phyloP scores from a whole-genome alignment of 1,284 basidiomycete species.

The Apiotrichum siamense region DNA sequence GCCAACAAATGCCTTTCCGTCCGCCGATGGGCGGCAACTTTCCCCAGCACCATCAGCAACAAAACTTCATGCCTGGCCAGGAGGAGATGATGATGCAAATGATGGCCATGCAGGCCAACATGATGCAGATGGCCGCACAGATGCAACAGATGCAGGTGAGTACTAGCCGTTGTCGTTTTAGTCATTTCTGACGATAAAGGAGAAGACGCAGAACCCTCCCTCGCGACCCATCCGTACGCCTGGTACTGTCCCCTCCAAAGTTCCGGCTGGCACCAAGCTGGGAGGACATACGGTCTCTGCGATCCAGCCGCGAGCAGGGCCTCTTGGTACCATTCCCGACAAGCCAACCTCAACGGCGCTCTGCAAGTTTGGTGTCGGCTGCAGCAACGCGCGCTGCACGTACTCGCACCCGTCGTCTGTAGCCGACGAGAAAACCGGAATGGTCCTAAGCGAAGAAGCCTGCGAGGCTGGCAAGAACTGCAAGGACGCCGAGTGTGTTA shows the following conservation, averaged over 20 bases:
- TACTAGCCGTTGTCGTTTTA: too few relatives aligned
- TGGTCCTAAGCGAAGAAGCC: slow-evolving; percentile 82
- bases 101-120: slow-evolving; percentile 49
- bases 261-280: slow-evolving; percentile 34
- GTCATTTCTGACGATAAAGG: slow-evolving; percentile 10
- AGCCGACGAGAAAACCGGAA: slow-evolving; percentile 82
- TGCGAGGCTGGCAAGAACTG: slow-evolving; percentile 74
- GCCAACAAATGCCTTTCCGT: not conserved
- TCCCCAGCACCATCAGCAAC: slow-evolving; percentile 13
- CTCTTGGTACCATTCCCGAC: slow-evolving; percentile 40
- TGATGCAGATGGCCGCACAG: slow-evolving; percentile 47
- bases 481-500: slow-evolving; percentile 82
- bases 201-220: slow-evolving; percentile 2
- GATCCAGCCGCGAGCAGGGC: slow-evolving; percentile 23
- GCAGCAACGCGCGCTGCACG: slow-evolving; percentile 75
- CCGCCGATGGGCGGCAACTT: slow-evolving; percentile 3
- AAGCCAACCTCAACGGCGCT: slow-evolving; percentile 51
- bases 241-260: slow-evolving; percentile 17
- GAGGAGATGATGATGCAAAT: slow-evolving; percentile 49
- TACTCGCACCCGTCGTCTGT: slow-evolving; percentile 89
- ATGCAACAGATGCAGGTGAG: slow-evolving; percentile 40
- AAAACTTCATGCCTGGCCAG: slow-evolving; percentile 31
- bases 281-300: slow-evolving; percentile 30
- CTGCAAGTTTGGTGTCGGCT: slow-evolving; percentile 85
- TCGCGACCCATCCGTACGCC: slow-evolving; percentile 15